Percentiles rank a stretch among this genome's conserved stretches.
Conservation (phyloP, 495 filamentous ascomycete species). For the Penicillium pulvis region DNA sequence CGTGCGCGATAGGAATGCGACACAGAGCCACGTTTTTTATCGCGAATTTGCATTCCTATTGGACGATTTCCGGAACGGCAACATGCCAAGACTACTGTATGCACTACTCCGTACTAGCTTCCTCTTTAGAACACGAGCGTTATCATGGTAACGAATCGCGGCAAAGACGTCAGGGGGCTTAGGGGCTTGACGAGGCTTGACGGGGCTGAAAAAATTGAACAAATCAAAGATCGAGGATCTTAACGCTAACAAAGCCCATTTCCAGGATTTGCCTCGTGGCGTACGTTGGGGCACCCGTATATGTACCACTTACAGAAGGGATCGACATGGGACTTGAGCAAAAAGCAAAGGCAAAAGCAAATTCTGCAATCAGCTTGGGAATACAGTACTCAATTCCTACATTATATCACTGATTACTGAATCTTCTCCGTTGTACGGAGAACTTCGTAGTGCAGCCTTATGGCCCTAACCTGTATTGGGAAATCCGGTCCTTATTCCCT, state of each 20-base stretch:
- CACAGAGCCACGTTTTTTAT: slow-evolving; percentile 4
- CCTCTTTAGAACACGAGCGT: background rate
- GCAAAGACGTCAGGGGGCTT: background rate
- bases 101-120: no score
- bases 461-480: background rate
- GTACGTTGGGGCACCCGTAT: background rate
- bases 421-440: background rate
- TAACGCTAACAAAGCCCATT: no score
- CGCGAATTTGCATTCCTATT: background rate
- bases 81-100: background rate
- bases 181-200: background rate
- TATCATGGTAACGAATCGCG: background rate
- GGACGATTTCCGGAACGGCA: background rate
- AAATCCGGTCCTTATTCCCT: background rate
- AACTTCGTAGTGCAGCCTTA: no score
- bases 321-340: no score
- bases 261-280: background rate
- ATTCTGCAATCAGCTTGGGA: no score
- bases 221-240: no score
- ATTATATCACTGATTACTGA: no score
- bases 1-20: no score
- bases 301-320: background rate
- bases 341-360: no score
- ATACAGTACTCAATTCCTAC: no score
- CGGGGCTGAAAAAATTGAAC: background rate